Evolutionary conservation across 225 moss, liverwort and hornwort species (phyloP), one percentile per base, ranked within the genome.

Genomic region (Neckera pumila): DNA sequence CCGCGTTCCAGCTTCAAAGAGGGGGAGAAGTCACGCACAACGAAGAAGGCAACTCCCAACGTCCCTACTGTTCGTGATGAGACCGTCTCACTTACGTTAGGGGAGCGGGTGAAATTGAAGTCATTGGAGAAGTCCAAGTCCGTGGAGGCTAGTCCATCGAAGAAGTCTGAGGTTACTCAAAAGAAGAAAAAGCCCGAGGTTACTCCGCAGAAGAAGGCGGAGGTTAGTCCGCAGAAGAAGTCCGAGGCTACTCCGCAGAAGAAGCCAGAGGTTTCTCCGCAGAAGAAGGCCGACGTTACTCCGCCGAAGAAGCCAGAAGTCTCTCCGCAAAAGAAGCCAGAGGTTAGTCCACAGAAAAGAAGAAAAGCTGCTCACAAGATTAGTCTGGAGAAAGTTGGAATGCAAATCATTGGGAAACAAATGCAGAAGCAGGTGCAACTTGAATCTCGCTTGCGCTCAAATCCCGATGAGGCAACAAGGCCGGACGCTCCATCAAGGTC

Each of bases 61-160:
- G 57, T 66, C 20, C 30, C 12, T 83, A 58, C 28, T 66, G 77
- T 33, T 76, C 53, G 9, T 53, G 72, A 69, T 12, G 43, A 59
- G 75, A 30, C 84, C 31, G 54, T 82, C 30, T 71, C 60, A 43
- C 76, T 76, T 11, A 76, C 88, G 14, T 80, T 89, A 57, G 87
- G 62, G n/a, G 89, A 91, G 89, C 80, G 80, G 56, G 87, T 91
- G 87, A 89, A 91, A 63, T 62, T 89, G 70, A 91, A 89, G 87
- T 87, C 69, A 42, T 62, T 85, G 66, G 45, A 87, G 87, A 91
- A 87, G 67, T 83, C 77, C 10, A 91, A 74, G 49, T 31, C 38
- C 2, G 76, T 62, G 17, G 89, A 90, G 73, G n/a, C 76, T 57
- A 83, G 57, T 89, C 71, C 74, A 72, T 31, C 17, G 60, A 88